These are phyloP conservation scores for Kodamaea sagamina DNA, from an alignment of 805 yeast genomes.

Conservation along the genomic window DNA sequence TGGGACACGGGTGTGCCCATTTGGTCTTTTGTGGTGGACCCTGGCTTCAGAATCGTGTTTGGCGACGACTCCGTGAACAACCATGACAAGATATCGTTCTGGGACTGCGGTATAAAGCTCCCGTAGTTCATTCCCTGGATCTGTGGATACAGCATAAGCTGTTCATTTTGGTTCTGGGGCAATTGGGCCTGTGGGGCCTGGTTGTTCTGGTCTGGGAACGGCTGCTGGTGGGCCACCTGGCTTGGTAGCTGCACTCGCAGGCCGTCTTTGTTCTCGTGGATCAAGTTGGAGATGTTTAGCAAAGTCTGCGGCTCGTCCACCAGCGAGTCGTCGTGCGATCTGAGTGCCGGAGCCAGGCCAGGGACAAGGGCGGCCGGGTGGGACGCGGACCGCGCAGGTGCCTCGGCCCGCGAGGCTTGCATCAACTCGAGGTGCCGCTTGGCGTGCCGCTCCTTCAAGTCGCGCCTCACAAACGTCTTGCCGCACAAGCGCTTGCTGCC, in stretches of 20 bases:
- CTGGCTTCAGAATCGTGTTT: conserved; percentile 1
- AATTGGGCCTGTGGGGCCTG: not conserved
- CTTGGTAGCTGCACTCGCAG: not conserved
- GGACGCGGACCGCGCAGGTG: too few species aligned
- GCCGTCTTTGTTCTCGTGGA: not conserved
- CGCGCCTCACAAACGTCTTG: conserved; percentile 64
- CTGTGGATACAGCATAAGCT: not conserved
- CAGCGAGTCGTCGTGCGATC: not conserved
- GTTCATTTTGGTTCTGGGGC: not conserved
- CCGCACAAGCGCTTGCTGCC: conserved; percentile 49
- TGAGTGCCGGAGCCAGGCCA: too few species aligned
- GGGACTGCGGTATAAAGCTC: conserved; percentile 27
- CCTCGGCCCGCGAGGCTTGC: not conserved
- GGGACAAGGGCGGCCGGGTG: too few species aligned
- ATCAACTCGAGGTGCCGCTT: conserved; percentile 28
- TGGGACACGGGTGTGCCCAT: conserved; percentile 4
- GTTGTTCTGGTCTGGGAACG: not conserved
- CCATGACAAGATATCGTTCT: conserved; percentile 44
- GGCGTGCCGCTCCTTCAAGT: conserved; percentile 47
- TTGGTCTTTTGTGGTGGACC: not conserved
- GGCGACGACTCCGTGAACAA: conserved; percentile 35
- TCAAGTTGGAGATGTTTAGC: not conserved
- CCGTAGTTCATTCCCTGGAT: not conserved
- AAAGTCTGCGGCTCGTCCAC: not conserved
- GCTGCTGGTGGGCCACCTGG: not conserved